Percentiles rank a stretch among this genome's conserved stretches.
Evolutionary conservation across 139 green algal species (phyloP).

Genomic region (Coccomyxa sp.): DNA sequence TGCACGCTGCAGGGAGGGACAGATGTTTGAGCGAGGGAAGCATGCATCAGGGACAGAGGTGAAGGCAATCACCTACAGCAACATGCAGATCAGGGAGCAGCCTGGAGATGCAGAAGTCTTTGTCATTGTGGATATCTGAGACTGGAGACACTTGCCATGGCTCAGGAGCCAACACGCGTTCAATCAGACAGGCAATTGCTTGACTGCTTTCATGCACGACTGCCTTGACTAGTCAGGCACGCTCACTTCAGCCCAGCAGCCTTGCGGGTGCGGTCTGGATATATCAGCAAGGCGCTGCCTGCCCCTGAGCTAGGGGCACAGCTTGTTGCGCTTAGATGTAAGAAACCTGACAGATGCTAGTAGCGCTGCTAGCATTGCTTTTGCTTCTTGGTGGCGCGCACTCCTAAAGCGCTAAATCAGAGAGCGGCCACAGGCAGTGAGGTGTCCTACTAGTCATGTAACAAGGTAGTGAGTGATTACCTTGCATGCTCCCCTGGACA

Average conservation of each 20-base stretch:
- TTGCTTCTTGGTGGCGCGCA: too few relatives aligned
- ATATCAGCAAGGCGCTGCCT: not conserved
- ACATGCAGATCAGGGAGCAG: slow-evolving; percentile 73
- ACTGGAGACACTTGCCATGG: not conserved
- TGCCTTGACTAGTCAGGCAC: not conserved
- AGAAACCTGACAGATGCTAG: too few relatives aligned
- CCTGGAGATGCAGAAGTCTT: slow-evolving; percentile 63
- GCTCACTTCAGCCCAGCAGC: not conserved
- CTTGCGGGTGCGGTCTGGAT: not conserved
- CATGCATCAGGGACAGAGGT: slow-evolving; percentile 77
- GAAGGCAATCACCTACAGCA: slow-evolving; percentile 89
- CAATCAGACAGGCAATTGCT: too few relatives aligned
- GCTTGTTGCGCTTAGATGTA: too few relatives aligned
- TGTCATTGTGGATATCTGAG: slow-evolving; percentile 89
- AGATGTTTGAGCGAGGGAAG: slow-evolving; percentile 53
- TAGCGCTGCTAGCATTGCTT: too few relatives aligned
- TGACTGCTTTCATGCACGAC: not conserved
- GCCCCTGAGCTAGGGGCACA: too few relatives aligned
- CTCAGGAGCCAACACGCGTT: too few relatives aligned
- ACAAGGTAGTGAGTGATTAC: too few relatives aligned
- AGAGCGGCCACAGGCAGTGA: too few relatives aligned
- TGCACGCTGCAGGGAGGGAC: slow-evolving; percentile 34
- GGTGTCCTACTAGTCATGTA: too few relatives aligned
- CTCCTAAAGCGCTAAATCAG: too few relatives aligned
- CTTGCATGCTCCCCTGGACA: too few relatives aligned